phyloP scores from a whole-genome alignment of 768 basidiomycete species.

The Pulveroboletus sp. region DNA sequence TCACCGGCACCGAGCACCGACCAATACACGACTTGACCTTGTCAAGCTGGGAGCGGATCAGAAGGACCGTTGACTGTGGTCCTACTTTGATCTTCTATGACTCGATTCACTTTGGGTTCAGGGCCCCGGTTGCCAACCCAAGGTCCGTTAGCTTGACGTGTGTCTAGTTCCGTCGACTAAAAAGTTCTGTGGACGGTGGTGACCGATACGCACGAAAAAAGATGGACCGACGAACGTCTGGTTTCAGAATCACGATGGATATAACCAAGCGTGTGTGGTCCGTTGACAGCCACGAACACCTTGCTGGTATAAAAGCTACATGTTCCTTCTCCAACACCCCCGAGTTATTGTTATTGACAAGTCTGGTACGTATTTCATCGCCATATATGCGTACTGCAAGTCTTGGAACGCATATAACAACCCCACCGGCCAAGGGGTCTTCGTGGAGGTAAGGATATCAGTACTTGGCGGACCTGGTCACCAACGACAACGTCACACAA shows the following conservation, averaged over 20 bases:
- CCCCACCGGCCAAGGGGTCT: conserved; percentile 94
- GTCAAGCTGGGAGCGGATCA: no score
- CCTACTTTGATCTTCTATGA: conserved; percentile 86
- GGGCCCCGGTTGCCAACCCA: conserved; percentile 91
- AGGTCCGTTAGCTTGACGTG: conserved; percentile 98
- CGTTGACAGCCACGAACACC: conserved; percentile 93
- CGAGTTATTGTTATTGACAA: conserved; percentile 97
- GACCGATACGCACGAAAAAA: neutral
- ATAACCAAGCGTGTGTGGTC: conserved; percentile 95
- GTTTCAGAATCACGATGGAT: conserved; percentile 98
- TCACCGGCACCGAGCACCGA: no score
- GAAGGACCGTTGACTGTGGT: no score
- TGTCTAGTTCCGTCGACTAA: conserved; percentile 91
- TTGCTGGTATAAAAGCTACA: conserved; percentile 96
- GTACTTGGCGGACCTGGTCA: conserved; percentile 86
- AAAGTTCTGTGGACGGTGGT: conserved; percentile 66
- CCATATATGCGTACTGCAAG: conserved; percentile 83
- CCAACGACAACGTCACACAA: neutral
- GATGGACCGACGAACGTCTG: conserved; percentile 61
- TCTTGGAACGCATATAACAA: conserved; percentile 98
- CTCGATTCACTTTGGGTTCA: conserved; percentile 93
- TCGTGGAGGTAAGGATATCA: conserved; percentile 98
- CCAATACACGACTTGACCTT: no score
- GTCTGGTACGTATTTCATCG: conserved; percentile 99
- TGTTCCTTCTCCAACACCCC: conserved; percentile 97